Evolutionary conservation across 2,329 filamentous ascomycete species (phyloP), one percentile per base, ranked within the genome.

Genomic region (Xylaria sp.): DNA sequence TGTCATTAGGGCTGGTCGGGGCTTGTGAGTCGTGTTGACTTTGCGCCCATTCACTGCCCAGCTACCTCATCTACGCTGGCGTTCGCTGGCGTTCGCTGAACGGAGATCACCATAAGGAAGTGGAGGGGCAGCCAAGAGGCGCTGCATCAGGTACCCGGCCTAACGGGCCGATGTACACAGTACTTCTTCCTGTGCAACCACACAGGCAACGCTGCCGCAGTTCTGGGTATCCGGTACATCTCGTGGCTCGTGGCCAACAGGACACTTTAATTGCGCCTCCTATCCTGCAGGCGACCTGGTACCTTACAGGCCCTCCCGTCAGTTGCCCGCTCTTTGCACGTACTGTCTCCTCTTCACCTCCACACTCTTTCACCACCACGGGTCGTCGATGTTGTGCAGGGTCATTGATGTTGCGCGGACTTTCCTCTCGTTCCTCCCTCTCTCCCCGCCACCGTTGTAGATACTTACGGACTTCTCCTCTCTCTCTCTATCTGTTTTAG

Each of bases 181-280:
- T 57, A 61, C 59, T 23, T 37, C 7, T 4, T n/a, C n/a, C n/a
- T n/a, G n/a, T n/a, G n/a, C n/a, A n/a, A n/a, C n/a, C n/a, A n/a
- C n/a, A n/a, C n/a, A n/a, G n/a, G n/a, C n/a, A n/a, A n/a, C n/a
- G n/a, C n/a, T 27, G 3, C 3, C 0, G 8, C 3, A 2, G n/a
- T n/a, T n/a, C n/a, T 8, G 17, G 2, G 60, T 62, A 58, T 4
- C 29, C 1, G 15, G 44, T 62, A 62, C 54, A 25, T 49, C 4
- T 13, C n/a, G n/a, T n/a, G n/a, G n/a, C n/a, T 29, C 4, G n/a
- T 19, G 21, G 41, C 19, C 21, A 17, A 17, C 10, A n/a, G 37
- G 21, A 4, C 49, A 52, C 51, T 62, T 59, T 62, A 55, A 62
- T 62, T 62, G 51, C 54, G 49, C 48, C 55, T 59, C 55, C 60